A percentile compares a stretch with the other conserved stretches of the same genome.
These are phyloP conservation scores for Curvularia hawaiiensis DNA, from an alignment of 2,329 filamentous ascomycete genomes.

Conservation along the genomic window DNA sequence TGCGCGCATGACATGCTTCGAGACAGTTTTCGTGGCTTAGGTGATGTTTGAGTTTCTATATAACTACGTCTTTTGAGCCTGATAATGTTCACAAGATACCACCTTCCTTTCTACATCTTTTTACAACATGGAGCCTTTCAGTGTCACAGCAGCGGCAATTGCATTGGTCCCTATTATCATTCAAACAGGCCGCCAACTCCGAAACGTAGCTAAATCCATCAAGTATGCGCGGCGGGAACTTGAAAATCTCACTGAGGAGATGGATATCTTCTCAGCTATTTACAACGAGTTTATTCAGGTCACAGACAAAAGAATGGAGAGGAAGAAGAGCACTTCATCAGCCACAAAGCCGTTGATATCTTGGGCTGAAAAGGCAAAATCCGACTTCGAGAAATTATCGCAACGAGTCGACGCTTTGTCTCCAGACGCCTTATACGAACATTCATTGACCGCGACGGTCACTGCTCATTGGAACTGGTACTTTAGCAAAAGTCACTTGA, in stretches of 20 bases:
- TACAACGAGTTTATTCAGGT: background rate
- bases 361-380: background rate
- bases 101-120: constrained; percentile 3
- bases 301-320: background rate
- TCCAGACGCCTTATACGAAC: background rate
- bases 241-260: background rate
- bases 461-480: background rate
- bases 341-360: background rate
- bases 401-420: background rate
- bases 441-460: background rate
- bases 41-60: background rate
- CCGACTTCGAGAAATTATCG: background rate
- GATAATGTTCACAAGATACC: background rate
- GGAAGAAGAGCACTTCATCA: background rate
- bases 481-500: background rate
- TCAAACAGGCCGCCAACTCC: background rate
- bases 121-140: background rate
- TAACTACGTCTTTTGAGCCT: background rate
- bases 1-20: background rate
- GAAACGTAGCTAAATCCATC: background rate
- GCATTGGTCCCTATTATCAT: background rate
- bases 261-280: background rate
- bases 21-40: background rate
- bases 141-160: background rate
- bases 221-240: background rate